These are phyloP conservation scores for Closterium sp. DNA, from an alignment of 139 green algal genomes.

Conservation along the genomic window DNA sequence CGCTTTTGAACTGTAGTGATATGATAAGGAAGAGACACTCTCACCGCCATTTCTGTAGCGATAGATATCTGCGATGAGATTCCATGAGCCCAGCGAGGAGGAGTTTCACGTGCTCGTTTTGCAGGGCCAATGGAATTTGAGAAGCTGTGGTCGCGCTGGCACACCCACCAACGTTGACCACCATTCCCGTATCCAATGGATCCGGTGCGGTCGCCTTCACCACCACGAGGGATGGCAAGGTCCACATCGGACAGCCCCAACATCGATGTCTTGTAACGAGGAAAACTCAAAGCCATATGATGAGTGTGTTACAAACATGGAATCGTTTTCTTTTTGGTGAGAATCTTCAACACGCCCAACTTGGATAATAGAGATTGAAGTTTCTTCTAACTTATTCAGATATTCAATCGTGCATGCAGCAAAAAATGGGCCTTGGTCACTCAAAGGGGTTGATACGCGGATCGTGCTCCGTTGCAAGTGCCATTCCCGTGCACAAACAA, in stretches of 20 bases:
- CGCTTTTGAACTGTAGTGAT: background rate
- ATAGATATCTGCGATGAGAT: background rate
- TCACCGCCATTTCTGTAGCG: background rate
- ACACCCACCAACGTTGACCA: background rate
- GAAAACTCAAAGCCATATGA: background rate
- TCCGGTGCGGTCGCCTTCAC: background rate
- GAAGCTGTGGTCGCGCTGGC: background rate
- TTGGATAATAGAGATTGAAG: background rate
- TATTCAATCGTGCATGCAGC: background rate
- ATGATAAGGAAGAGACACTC: background rate
- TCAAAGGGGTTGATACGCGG: slow-evolving; percentile 84
- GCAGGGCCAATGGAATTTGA: background rate
- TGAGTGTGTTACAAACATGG: no score
- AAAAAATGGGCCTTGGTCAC: background rate
- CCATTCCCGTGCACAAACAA: slow-evolving; percentile 93
- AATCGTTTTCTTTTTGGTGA: background rate
- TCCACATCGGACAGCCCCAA: background rate
- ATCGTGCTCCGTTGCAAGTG: slow-evolving; percentile 91
- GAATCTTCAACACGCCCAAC: background rate
- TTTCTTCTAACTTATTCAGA: background rate
- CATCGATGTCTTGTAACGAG: background rate
- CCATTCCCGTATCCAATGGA: background rate
- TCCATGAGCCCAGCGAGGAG: background rate
- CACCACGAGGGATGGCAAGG: background rate
- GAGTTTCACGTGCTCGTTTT: background rate